Percentiles rank a stretch among this genome's conserved stretches.
These are phyloP conservation scores for Suhomyces faveliae DNA, from an alignment of 805 yeast species.

Conservation along the genomic window DNA sequence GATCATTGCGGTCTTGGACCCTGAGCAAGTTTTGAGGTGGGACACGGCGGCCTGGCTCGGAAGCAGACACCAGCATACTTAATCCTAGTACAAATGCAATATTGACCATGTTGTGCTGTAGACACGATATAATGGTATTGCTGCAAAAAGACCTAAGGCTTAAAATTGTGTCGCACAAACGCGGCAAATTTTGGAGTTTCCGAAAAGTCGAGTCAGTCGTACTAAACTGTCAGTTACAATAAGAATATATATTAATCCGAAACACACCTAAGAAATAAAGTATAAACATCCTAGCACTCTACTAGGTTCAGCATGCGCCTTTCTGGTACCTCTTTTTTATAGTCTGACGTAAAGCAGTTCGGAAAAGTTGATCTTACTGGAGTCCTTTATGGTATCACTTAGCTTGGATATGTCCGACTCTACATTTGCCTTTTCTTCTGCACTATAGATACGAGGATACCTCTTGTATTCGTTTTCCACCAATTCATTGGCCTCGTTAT, in stretches of 20 bases:
- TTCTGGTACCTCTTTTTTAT: background rate
- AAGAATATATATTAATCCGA: background rate
- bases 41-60: background rate
- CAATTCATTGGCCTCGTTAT: background rate
- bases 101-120: background rate
- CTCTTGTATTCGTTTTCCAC: conserved; percentile 7
- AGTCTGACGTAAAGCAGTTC: conserved; percentile 15
- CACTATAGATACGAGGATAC: conserved; percentile 12
- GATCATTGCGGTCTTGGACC: background rate
- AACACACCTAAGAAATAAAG: background rate
- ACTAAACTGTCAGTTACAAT: no score
- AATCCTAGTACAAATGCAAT: background rate
- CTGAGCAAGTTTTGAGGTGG: background rate
- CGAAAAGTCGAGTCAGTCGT: background rate
- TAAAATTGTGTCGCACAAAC: background rate
- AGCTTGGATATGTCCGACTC: conserved; percentile 7
- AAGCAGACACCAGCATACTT: background rate
- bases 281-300: background rate
- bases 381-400: conserved; percentile 10
- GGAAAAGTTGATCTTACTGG: conserved; percentile 10
- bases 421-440: conserved; percentile 10
- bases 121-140: background rate
- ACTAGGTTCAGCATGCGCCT: background rate
- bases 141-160: background rate
- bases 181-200: background rate